Percentiles rank a stretch among this genome's conserved stretches.
Evolutionary conservation across 2,329 filamentous ascomycete species (phyloP).

Genomic region (Fusarium dimerum): DNA sequence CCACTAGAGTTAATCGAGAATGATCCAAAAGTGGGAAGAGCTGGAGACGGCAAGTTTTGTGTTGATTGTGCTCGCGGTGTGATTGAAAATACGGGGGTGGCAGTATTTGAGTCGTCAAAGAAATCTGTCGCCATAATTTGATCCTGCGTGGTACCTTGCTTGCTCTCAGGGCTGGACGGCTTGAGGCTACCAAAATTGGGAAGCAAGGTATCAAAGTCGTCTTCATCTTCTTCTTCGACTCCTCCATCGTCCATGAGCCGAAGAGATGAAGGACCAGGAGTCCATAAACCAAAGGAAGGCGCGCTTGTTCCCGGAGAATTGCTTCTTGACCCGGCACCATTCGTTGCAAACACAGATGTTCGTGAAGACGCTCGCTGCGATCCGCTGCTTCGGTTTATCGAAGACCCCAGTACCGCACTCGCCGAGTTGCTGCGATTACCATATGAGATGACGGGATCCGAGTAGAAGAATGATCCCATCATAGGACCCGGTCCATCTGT

Average conservation of each 20-base stretch:
- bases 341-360: conserved; percentile 17
- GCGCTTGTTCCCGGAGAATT: conserved; percentile 20
- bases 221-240: conserved; percentile 43
- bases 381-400: conserved; percentile 32
- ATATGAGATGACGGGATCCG: conserved; percentile 42
- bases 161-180: conserved; percentile 13
- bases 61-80: conserved; percentile 19
- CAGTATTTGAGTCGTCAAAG: conserved; percentile 12
- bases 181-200: conserved; percentile 51
- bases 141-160: conserved; percentile 2
- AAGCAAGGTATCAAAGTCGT: conserved; percentile 52
- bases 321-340: conserved; percentile 18
- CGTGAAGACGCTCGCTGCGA: conserved; percentile 28
- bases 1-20: conserved; percentile 22
- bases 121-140: conserved; percentile 1
- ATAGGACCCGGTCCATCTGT: conserved; percentile 27
- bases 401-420: conserved; percentile 36
- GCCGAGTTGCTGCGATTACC: conserved; percentile 48
- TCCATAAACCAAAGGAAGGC: conserved; percentile 35
- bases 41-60: conserved; percentile 22
- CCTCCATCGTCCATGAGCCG: conserved; percentile 48
- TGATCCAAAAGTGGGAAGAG: conserved; percentile 17
- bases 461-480: conserved; percentile 40
- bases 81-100: conserved; percentile 18
- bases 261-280: conserved; percentile 40